Evolutionary conservation across 1,284 basidiomycete species (phyloP), one percentile per base, ranked within the genome.

Genomic region (Tilletia indica): DNA sequence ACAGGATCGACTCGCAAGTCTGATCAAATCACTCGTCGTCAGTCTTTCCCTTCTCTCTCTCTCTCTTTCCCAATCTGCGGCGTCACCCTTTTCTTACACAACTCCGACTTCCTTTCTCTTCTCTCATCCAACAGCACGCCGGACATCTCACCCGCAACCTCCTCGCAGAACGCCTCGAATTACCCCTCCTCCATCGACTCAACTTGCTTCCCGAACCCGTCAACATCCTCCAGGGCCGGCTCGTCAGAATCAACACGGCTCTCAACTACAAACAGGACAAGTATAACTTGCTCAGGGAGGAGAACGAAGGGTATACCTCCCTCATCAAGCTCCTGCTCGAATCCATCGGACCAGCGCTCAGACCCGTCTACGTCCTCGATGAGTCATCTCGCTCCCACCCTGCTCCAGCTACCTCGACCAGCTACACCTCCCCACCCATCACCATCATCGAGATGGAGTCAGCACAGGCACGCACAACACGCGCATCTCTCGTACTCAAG

Each of bases 231-330:
- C 73, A 75, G 56, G 74, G 74, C 36, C 81, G 79, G 21, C 74
- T 73, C 11, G 76, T 82, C 21, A 79, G 79, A 64, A 74, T 84
- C 70, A 80, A 81, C 63, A 84, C 82, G 19, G 74, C 78, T 3
- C 72, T 68, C 14, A 74, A 77, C 85, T 99, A 96, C 88, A 97
- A 96, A 85, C 97, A 99, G 85, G 94, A 94, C 86, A 98, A 97
- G 85, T 97, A 94, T 87, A 99, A 99, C 81, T 89, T 99, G 45
- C 88, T 98, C 11, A 91, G 97, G 54, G 97, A 99, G 86, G 93
- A 97, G 78, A 95, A 93, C 0, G 95, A 99, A 86, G 97, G 97
- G 4, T 99, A 94, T 86, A 93, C 93, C 80, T 94, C 95, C 81
- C 89, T 99, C 47, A 89, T 92, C 42, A 90, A 91, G 9, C 93